Conservation (phyloP, 495 filamentous ascomycete species). For the Lindgomyces ingoldianus region DNA sequence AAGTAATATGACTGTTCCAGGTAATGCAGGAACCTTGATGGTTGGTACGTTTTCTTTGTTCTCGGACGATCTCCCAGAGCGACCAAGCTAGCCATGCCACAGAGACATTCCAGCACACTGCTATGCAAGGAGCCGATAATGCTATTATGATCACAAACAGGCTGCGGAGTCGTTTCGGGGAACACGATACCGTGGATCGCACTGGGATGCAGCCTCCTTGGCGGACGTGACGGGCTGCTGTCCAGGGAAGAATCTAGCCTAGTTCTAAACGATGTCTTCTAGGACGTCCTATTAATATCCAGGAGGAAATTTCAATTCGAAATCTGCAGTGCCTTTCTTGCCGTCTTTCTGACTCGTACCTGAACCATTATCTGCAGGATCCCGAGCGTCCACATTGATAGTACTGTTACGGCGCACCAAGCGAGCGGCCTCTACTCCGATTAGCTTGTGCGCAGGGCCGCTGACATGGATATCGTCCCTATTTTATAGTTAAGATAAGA, state of each 20-base stretch:
- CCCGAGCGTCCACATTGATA: conserved; percentile 20
- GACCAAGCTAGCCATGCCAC: conserved; percentile 22
- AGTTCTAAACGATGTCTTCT: conserved; percentile 7
- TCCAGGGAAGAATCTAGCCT: conserved; percentile 4
- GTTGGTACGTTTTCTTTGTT: conserved; percentile 36
- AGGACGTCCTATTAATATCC: conserved; percentile 26
- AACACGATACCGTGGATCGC: background rate
- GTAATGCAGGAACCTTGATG: conserved; percentile 24
- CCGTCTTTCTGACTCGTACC: conserved; percentile 1
- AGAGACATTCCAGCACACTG: conserved; percentile 36
- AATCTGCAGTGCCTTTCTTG: conserved; percentile 3
- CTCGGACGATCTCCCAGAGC: conserved; percentile 7
- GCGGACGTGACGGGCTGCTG: background rate
- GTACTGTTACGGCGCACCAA: conserved; percentile 26
- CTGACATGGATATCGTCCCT: conserved; percentile 34
- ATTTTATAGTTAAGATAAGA: conserved; percentile 25
- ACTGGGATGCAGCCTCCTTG: conserved; percentile 19
- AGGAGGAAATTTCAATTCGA: conserved; percentile 29
- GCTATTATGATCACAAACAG: conserved; percentile 20
- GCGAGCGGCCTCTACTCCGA: conserved; percentile 28
- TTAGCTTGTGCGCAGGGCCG: conserved; percentile 28
- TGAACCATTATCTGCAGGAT: conserved; percentile 3
- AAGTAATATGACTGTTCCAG: conserved; percentile 34
- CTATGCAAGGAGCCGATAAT: conserved; percentile 37
- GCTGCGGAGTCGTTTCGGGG: conserved; percentile 12